Percentiles rank a stretch among this genome's conserved stretches.
Conservation (phyloP, 495 filamentous ascomycete species). For the Lineolata rhizophorae region DNA sequence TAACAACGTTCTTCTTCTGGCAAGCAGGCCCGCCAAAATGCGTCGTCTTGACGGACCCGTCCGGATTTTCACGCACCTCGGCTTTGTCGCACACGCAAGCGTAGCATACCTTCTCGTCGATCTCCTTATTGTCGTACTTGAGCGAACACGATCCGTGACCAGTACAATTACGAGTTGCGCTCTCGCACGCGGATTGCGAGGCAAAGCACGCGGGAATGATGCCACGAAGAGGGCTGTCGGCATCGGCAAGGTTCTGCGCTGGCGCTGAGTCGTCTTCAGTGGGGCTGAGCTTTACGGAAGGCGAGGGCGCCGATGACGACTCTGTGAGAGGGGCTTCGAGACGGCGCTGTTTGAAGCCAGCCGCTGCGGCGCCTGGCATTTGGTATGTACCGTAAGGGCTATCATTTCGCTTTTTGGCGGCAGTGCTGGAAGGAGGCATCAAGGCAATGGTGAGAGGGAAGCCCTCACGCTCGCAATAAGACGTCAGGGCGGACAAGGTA, state of each 20-base stretch:
- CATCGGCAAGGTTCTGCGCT: not conserved
- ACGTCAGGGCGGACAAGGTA: too few relatives aligned
- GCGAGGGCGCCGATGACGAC: constrained; percentile 1
- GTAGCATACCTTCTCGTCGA: constrained; percentile 38
- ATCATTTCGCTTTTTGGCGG: too few relatives aligned
- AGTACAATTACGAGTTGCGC: constrained; percentile 7
- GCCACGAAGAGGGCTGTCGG: constrained; percentile 5
- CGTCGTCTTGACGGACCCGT: constrained; percentile 25
- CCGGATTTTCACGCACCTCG: constrained; percentile 23
- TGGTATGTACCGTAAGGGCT: not conserved
- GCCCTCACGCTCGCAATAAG: too few relatives aligned
- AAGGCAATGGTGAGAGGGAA: too few relatives aligned
- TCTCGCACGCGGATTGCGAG: constrained; percentile 3
- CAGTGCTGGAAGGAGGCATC: too few relatives aligned
- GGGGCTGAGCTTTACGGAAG: constrained; percentile 1
- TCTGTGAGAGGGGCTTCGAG: constrained; percentile 10
- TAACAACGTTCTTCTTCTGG: constrained; percentile 78
- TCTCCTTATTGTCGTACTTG: constrained; percentile 33
- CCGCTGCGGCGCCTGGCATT: not conserved
- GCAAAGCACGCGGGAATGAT: constrained; percentile 10
- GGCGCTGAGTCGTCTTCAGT: constrained; percentile 2
- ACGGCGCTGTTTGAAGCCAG: not conserved
- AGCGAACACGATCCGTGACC: constrained; percentile 8
- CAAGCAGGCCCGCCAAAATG: constrained; percentile 72
- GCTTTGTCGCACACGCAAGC: constrained; percentile 41